Evolutionary conservation across 768 basidiomycete genomes (phyloP).

Genomic region (Agrocybe pediades): DNA sequence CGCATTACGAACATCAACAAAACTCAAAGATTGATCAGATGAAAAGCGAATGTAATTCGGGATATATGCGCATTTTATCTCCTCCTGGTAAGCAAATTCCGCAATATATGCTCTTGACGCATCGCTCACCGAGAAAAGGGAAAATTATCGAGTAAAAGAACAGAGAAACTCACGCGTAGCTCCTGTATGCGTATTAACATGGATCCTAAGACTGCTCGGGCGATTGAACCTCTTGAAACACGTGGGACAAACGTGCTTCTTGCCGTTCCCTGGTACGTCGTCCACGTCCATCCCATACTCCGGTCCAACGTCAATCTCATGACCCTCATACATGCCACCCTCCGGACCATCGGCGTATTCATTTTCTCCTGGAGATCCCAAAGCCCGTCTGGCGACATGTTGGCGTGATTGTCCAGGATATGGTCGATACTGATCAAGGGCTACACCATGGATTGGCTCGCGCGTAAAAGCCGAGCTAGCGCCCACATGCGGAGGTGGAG

Average conservation of each 20-base stretch:
- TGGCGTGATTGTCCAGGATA: neutral
- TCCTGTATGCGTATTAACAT: constrained; percentile 70
- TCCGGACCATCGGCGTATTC: no score
- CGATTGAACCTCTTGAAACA: constrained; percentile 70
- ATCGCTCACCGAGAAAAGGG: no score
- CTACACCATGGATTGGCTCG: neutral
- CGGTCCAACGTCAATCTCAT: constrained; percentile 22
- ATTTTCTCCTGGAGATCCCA: no score
- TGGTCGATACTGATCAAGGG: neutral
- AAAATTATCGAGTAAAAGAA: constrained; percentile 3
- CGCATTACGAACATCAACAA: no score
- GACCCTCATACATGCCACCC: no score
- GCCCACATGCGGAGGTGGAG: neutral
- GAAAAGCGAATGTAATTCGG: no score
- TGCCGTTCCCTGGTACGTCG: constrained; percentile 28
- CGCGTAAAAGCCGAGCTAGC: neutral
- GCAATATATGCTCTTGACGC: no score
- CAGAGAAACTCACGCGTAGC: constrained; percentile 56
- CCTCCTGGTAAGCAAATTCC: no score
- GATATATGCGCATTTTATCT: no score
- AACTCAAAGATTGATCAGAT: no score
- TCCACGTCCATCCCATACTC: constrained; percentile 11
- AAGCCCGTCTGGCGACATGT: neutral
- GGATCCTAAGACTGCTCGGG: constrained; percentile 66
- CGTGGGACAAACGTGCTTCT: constrained; percentile 51